phyloP scores from a whole-genome alignment of 176 grass and related monocot species.

The Carex scoparia region DNA sequence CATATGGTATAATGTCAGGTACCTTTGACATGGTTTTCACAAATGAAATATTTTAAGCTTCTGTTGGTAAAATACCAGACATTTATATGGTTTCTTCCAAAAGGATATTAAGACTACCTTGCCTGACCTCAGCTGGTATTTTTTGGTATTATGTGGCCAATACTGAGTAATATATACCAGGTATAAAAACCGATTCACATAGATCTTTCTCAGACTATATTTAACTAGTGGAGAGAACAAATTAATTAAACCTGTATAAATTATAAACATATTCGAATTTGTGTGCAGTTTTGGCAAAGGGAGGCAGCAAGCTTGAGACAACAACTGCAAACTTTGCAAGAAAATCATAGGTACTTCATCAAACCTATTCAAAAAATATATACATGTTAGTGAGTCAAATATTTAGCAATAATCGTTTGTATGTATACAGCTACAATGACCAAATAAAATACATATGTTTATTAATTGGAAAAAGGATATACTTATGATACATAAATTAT shows the following conservation, averaged over 20 bases:
- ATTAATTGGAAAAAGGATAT: neutral
- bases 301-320: conserved; percentile 97
- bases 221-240: neutral
- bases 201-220: neutral
- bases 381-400: neutral
- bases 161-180: neutral
- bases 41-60: neutral
- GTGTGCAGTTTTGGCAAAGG: conserved; percentile 81
- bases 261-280: conserved; percentile 21
- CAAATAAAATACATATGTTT: neutral
- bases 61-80: neutral
- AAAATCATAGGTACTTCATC: conserved; percentile 73
- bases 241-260: neutral
- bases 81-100: neutral
- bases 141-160: neutral
- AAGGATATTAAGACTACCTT: neutral
- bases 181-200: neutral
- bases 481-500: neutral
- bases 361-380: neutral
- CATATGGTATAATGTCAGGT: neutral
- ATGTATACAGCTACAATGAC: neutral
- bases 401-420: neutral
- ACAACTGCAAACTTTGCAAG: conserved; percentile 97
- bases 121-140: neutral
- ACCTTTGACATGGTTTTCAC: neutral